phyloP scores from a whole-genome alignment of 495 filamentous ascomycete genomes.

The Penicillium salamii region DNA sequence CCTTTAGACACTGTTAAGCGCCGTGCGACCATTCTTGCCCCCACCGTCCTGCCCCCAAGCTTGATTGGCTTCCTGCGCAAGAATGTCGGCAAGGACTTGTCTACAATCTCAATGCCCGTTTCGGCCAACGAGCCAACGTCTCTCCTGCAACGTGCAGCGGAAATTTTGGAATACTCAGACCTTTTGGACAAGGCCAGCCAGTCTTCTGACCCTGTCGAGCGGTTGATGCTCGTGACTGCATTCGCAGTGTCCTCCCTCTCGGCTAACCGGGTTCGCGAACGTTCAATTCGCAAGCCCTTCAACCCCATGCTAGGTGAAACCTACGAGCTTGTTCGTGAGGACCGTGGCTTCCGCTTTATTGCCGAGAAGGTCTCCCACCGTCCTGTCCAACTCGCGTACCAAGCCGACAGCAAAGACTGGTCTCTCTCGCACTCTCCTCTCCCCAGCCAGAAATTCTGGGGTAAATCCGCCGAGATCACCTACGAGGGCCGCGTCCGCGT shows the following conservation, averaged over 20 bases:
- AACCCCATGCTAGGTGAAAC: constrained; percentile 98
- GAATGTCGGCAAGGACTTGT: constrained; percentile 96
- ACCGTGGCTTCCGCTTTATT: constrained; percentile 82
- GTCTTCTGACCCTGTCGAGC: constrained; percentile 57
- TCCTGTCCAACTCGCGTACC: constrained; percentile 87
- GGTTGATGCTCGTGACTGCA: constrained; percentile 79
- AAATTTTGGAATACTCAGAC: constrained; percentile 83
- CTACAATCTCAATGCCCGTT: constrained; percentile 94
- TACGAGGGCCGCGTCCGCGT: constrained; percentile 85
- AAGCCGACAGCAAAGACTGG: constrained; percentile 83
- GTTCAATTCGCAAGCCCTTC: constrained; percentile 94
- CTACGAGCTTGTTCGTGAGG: constrained; percentile 86
- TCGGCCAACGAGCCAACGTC: constrained; percentile 93
- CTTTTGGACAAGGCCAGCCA: constrained; percentile 73
- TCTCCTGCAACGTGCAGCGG: constrained; percentile 79
- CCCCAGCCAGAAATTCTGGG: constrained; percentile 97
- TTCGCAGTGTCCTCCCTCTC: constrained; percentile 87
- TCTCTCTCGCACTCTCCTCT: constrained; percentile 80
- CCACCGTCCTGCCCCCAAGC: constrained; percentile 78
- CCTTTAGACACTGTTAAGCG: constrained; percentile 66
- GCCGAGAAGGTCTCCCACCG: constrained; percentile 93
- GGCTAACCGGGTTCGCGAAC: constrained; percentile 75
- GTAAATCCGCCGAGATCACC: constrained; percentile 88
- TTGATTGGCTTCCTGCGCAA: constrained; percentile 92
- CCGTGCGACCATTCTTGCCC: constrained; percentile 65